Evolutionary conservation across 495 filamentous ascomycete genomes (phyloP), one percentile per base, ranked within the genome.

Genomic region (Aspergillus biplanus): DNA sequence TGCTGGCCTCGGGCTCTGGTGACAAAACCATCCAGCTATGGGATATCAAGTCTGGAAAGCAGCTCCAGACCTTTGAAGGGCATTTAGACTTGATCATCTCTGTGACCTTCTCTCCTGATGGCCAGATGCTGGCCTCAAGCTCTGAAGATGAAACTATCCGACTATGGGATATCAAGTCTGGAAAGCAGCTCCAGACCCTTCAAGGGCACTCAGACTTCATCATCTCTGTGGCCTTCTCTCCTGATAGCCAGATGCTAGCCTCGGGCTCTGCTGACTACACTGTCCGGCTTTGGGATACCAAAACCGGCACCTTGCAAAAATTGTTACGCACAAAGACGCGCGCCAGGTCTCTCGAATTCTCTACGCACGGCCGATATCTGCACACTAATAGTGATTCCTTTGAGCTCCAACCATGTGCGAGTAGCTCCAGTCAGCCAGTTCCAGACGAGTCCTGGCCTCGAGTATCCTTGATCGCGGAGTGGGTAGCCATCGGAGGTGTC

Each of bases 101-200:
- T 33, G 47, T 53, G 44, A 33, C 33, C 48, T 61, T 61, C 49
- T 53, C 59, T n/a, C 52, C 56, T 12, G 27, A 62, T 58, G 33
- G 66, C 8, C 69, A 68, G 60, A 54, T 65, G 39, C 18, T 78
- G 0, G 67, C 58, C 27, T 75, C 72, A 31, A 62, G 37, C 12
- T 73, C 66, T 42, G n/a, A n/a, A n/a, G 1, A 33, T 32, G 64
- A 62, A 0, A 77, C 72, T 31, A 61, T 73, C 31, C 66, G 70
- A 65, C 59, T 78, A 59, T 80, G 76, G 73, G 69, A 73, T 65
- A 31, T 56, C 9, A 33, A 44, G 27, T 62, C 58, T 47, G 63
- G 65, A 48, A 48, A 48, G 16, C 39, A 58, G 6, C 34, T 53
- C 8, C 65, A 62, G 49, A 65, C 60, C 6, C 52, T 56, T 15